phyloP scores from a whole-genome alignment of 306 rosid species.

The Leucaena leucocephala region DNA sequence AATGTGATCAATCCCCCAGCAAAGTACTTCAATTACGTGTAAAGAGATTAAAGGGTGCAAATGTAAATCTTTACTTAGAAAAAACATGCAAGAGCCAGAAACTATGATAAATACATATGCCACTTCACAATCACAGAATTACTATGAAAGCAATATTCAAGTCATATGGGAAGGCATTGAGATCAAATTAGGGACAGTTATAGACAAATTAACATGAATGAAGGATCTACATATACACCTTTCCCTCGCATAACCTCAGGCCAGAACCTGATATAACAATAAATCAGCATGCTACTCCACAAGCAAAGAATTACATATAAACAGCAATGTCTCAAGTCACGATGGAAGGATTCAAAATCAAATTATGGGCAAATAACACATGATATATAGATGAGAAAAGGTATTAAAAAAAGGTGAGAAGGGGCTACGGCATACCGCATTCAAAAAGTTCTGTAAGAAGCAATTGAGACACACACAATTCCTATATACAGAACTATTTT shows the following conservation, averaged over 20 bases:
- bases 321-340: not conserved
- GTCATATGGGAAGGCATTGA: not conserved
- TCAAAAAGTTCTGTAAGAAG: slow-evolving; percentile 62
- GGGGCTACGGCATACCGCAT: slow-evolving; percentile 55
- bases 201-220: not conserved
- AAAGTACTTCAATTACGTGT: slow-evolving; percentile 14
- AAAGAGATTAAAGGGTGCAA: not conserved
- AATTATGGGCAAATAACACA: slow-evolving; percentile 9
- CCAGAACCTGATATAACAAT: slow-evolving; percentile 16
- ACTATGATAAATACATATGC: not conserved
- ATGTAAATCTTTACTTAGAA: not conserved
- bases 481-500: slow-evolving; percentile 68
- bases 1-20: slow-evolving; percentile 7
- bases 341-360: slow-evolving; percentile 12
- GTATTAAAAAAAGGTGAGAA: not conserved
- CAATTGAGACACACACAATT: slow-evolving; percentile 74
- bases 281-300: slow-evolving; percentile 14
- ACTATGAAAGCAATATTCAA: not conserved
- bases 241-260: not conserved
- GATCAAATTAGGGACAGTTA: slow-evolving; percentile 21
- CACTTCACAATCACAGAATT: slow-evolving; percentile 13
- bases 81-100: slow-evolving; percentile 20
- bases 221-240: not conserved
- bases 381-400: not conserved
- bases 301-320: slow-evolving; percentile 2